Conservation (phyloP, 1,284 basidiomycete species). For the Polyporus tsugae region DNA sequence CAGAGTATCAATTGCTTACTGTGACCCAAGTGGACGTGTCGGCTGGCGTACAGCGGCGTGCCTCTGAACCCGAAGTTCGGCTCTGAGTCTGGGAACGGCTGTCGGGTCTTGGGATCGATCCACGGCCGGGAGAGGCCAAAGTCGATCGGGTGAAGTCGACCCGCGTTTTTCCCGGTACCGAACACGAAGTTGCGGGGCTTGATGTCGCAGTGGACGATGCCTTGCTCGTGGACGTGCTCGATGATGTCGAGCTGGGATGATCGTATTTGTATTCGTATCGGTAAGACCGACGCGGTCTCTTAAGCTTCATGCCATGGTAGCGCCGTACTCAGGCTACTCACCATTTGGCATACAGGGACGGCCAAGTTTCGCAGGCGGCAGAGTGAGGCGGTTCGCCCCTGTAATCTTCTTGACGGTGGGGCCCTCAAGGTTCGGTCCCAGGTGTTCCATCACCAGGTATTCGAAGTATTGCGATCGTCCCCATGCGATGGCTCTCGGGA, state of each 20-base stretch:
- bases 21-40: not conserved
- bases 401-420: not conserved
- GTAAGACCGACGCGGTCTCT: not conserved
- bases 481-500: not conserved
- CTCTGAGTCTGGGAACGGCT: not conserved
- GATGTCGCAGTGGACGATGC: slow-evolving; percentile 2
- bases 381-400: not conserved
- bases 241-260: not conserved
- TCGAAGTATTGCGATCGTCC: not conserved
- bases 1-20: not conserved
- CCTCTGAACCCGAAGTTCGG: not conserved
- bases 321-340: not conserved
- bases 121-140: not conserved
- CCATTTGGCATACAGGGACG: not conserved
- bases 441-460: not conserved
- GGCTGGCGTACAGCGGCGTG: not conserved
- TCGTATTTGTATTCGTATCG: not conserved
- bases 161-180: not conserved
- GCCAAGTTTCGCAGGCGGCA: not conserved
- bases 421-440: not conserved
- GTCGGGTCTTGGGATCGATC: not conserved
- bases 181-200: not conserved
- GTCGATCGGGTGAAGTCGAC: not conserved
- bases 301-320: too few species aligned
- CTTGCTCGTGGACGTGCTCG: not conserved